Percentiles rank a stretch among this genome's conserved stretches.
Evolutionary conservation across 345 rosid genomes (phyloP).

Genomic region (Noccaea bulbosa): DNA sequence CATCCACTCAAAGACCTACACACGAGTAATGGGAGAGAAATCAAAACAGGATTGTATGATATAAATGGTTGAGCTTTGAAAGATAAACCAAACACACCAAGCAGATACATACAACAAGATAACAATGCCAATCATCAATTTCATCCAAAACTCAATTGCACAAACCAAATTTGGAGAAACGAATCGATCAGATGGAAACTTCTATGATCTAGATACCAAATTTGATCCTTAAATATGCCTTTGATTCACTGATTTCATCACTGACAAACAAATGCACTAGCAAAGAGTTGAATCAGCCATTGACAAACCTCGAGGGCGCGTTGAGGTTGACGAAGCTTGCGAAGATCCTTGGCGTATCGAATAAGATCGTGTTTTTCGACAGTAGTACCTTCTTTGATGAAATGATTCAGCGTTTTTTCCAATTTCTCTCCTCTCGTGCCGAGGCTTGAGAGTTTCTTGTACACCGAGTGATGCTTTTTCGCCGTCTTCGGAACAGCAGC

Average conservation of each 20-base stretch:
- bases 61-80: not conserved
- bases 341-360: conserved; percentile 58
- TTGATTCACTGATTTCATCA: not conserved
- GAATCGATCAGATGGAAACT: not conserved
- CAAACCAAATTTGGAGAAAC: not conserved
- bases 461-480: conserved; percentile 38
- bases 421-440: conserved; percentile 56
- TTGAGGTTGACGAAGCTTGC: conserved; percentile 54
- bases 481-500: conserved; percentile 21
- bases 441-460: conserved; percentile 58
- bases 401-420: conserved; percentile 55
- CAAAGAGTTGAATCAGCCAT: not conserved
- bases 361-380: conserved; percentile 47
- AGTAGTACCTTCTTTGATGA: conserved; percentile 54
- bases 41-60: not conserved
- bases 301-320: conserved; percentile 62
- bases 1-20: conserved; percentile 84
- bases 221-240: not conserved
- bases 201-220: not conserved
- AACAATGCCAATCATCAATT: too few species aligned
- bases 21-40: conserved; percentile 9
- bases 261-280: not conserved
- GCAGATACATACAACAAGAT: not conserved
- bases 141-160: not conserved
- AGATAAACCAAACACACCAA: not conserved